Percentiles rank a stretch among this genome's conserved stretches.
Conservation (phyloP, 305 asterid species). For the Ajuga reptans region DNA sequence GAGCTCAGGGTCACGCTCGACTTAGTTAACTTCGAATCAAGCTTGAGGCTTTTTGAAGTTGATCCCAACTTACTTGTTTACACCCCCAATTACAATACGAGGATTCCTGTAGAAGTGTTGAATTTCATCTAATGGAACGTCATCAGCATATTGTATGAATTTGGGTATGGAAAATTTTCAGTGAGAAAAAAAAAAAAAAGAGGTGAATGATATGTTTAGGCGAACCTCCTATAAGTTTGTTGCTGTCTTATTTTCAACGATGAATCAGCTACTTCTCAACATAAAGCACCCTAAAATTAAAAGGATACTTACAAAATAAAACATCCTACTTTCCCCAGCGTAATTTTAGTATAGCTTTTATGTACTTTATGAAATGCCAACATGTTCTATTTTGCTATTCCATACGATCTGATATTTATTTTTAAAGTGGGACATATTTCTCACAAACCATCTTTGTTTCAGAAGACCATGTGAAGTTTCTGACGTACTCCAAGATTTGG, state of each 20-base stretch:
- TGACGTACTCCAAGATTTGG: constrained; percentile 64
- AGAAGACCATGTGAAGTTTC: constrained; percentile 67
- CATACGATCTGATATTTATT: constrained; percentile 1
- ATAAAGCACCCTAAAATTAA: neutral
- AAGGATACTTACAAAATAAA: neutral
- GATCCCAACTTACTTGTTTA: too few relatives aligned
- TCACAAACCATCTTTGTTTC: constrained; percentile 16
- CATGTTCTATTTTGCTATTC: neutral
- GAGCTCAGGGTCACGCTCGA: neutral
- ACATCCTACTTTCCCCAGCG: neutral
- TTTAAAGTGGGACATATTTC: constrained; percentile 2
- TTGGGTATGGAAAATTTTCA: neutral
- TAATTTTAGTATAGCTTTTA: constrained; percentile 13
- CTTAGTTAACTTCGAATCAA: too few relatives aligned
- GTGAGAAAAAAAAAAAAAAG: neutral
- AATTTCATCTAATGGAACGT: neutral
- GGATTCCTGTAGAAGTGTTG: neutral
- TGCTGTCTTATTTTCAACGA: neutral
- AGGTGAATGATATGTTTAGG: neutral
- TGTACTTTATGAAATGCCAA: constrained; percentile 12
- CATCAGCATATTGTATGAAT: neutral
- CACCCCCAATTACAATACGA: neutral
- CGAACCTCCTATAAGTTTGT: neutral
- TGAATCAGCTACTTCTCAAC: neutral
- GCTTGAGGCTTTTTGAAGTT: too few relatives aligned